Conservation (phyloP, 805 yeast genomes). For the Zygosaccharomyces bisporus region DNA sequence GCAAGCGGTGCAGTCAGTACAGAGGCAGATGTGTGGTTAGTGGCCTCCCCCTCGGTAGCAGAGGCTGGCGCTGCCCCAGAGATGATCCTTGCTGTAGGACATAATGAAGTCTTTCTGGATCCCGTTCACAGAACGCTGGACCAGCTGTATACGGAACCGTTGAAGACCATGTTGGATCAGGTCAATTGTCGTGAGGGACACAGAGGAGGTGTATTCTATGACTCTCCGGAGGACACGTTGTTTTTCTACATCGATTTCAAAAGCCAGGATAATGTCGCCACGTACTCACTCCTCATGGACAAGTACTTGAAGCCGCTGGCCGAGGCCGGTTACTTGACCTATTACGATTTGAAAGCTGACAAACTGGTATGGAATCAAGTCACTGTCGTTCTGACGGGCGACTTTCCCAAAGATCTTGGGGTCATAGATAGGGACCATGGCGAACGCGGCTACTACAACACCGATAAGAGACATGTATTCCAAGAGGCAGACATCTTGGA, state of each 20-base stretch:
- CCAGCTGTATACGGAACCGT: slow-evolving; percentile 50
- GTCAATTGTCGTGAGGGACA: slow-evolving; percentile 39
- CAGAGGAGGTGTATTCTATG: slow-evolving; percentile 43
- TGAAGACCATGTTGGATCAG: slow-evolving; percentile 45
- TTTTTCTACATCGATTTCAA: slow-evolving; percentile 64
- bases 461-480: slow-evolving; percentile 36
- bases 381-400: slow-evolving; percentile 63
- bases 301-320: slow-evolving; percentile 46
- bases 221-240: slow-evolving; percentile 47
- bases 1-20: slow-evolving; percentile 50
- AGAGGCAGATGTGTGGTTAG: slow-evolving; percentile 65
- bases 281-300: slow-evolving; percentile 45
- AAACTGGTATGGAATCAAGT: slow-evolving; percentile 49
- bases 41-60: slow-evolving; percentile 8
- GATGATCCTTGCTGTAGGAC: slow-evolving; percentile 55
- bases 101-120: slow-evolving; percentile 46
- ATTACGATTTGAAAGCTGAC: slow-evolving; percentile 39
- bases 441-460: slow-evolving; percentile 20
- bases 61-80: slow-evolving; percentile 34
- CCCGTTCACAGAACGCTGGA: slow-evolving; percentile 43
- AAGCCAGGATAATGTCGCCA: slow-evolving; percentile 40
- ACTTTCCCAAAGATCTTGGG: slow-evolving; percentile 42
- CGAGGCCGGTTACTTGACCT: slow-evolving; percentile 48
- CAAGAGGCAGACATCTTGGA: slow-evolving; percentile 41
- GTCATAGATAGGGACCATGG: slow-evolving; percentile 14